These are phyloP conservation scores for Aspergillus asperescens DNA, from an alignment of 495 filamentous ascomycete genomes.

Conservation along the genomic window DNA sequence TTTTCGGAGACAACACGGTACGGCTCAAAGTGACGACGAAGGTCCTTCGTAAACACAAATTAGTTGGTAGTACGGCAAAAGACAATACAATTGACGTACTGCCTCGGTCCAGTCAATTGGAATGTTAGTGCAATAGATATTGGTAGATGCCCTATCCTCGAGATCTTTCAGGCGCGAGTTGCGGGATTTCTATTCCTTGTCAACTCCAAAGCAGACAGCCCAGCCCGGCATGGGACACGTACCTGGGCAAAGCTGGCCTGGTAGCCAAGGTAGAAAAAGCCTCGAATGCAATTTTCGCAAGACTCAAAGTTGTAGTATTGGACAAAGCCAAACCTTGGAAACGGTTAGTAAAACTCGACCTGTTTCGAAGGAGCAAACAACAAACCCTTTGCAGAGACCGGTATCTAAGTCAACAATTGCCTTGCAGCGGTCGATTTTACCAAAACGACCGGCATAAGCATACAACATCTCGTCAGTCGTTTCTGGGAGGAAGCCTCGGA, in stretches of 20 bases:
- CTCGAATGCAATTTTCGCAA: slow-evolving; percentile 91
- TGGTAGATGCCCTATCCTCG: slow-evolving; percentile 79
- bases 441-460: slow-evolving; percentile 78
- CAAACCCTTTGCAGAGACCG: slow-evolving; percentile 89
- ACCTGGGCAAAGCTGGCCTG: slow-evolving; percentile 95
- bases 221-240: slow-evolving; percentile 13
- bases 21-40: slow-evolving; percentile 57
- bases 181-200: slow-evolving; percentile 71
- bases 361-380: slow-evolving; percentile 1
- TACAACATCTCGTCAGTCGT: slow-evolving; percentile 88
- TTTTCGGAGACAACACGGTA: slow-evolving; percentile 84
- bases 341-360: background rate
- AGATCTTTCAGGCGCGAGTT: slow-evolving; percentile 92
- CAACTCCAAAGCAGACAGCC: slow-evolving; percentile 2
- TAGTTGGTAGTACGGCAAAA: background rate
- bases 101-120: slow-evolving; percentile 85
- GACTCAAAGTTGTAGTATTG: slow-evolving; percentile 83
- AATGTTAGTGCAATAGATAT: slow-evolving; percentile 95
- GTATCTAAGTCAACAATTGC: slow-evolving; percentile 93
- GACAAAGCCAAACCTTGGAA: slow-evolving; percentile 83
- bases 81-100: slow-evolving; percentile 42
- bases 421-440: slow-evolving; percentile 87
- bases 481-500: slow-evolving; percentile 87
- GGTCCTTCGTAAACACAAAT: slow-evolving; percentile 26
- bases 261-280: slow-evolving; percentile 89